These are phyloP conservation scores for Didymella keratinophila DNA, from an alignment of 2,329 filamentous ascomycete species.

Conservation along the genomic window DNA sequence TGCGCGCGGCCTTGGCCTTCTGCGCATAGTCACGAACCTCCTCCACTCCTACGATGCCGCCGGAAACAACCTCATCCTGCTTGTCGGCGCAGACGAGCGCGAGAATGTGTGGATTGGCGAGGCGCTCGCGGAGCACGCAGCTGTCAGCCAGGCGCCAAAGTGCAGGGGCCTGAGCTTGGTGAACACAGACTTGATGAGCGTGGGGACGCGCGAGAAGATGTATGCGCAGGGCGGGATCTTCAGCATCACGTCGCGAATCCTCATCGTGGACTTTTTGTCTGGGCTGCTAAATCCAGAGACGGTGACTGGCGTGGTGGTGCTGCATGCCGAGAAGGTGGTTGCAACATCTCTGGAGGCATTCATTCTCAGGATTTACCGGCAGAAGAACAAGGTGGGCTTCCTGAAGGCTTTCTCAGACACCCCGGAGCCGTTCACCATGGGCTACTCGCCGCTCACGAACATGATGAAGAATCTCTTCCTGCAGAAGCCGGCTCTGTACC, in stretches of 20 bases:
- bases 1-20: constrained; percentile 87
- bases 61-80: constrained; percentile 88
- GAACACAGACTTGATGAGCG: constrained; percentile 92
- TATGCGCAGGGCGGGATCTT: constrained; percentile 90
- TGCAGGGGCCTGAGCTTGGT: constrained; percentile 88
- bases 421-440: constrained; percentile 86
- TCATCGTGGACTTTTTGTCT: constrained; percentile 94
- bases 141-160: constrained; percentile 81
- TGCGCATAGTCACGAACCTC: constrained; percentile 93
- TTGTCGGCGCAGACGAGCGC: constrained; percentile 88
- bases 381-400: constrained; percentile 93
- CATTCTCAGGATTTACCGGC: constrained; percentile 89
- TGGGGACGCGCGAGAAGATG: constrained; percentile 87
- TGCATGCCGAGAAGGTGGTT: constrained; percentile 86
- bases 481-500: constrained; percentile 87
- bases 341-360: constrained; percentile 94
- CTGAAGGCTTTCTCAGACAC: constrained; percentile 96
- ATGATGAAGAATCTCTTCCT: constrained; percentile 95
- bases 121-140: constrained; percentile 92
- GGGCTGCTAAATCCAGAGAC: constrained; percentile 79
- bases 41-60: constrained; percentile 96
- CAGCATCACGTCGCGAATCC: constrained; percentile 92
- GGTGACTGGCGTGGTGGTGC: constrained; percentile 83
- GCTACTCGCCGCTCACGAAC: constrained; percentile 85
- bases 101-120: constrained; percentile 98